These are phyloP conservation scores for Lunasporangiospora selenospora DNA, from an alignment of 192 early-diverging fungal genomes.

Conservation along the genomic window DNA sequence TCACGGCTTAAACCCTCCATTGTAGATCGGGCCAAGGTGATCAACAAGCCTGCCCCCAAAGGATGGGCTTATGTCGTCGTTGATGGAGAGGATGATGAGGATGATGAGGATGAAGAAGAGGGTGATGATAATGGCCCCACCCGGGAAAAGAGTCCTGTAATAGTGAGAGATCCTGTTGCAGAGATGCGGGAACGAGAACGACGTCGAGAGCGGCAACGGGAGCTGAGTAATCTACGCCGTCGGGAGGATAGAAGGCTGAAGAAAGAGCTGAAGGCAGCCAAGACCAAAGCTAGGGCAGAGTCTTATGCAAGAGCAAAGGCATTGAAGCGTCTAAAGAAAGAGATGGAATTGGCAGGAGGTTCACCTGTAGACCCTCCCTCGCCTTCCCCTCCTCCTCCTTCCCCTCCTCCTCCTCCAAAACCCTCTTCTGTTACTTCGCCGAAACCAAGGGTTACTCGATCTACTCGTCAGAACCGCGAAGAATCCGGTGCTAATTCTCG, in stretches of 20 bases:
- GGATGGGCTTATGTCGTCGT: slow-evolving; percentile 55
- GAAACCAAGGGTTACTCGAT: no score
- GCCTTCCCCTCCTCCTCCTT: no score
- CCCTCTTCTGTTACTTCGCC: no score
- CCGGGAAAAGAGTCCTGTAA: no score
- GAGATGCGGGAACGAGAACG: background rate
- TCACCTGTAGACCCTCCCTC: no score
- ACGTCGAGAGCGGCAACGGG: background rate
- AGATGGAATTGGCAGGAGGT: no score
- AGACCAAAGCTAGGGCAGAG: slow-evolving; percentile 10
- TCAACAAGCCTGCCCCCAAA: slow-evolving; percentile 49
- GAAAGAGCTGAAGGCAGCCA: background rate
- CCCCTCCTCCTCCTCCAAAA: no score
- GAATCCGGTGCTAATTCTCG: no score
- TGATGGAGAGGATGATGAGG: slow-evolving; percentile 45
- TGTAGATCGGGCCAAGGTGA: slow-evolving; percentile 27
- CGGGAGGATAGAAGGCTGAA: slow-evolving; percentile 4
- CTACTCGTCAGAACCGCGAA: no score
- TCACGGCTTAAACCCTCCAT: slow-evolving; percentile 35
- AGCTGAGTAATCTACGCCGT: background rate
- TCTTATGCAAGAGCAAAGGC: slow-evolving; percentile 9
- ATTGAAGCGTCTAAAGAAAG: background rate
- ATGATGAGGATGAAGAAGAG: slow-evolving; percentile 39
- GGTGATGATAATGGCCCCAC: background rate
- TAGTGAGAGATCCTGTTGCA: no score